Evolutionary conservation across 179 eudicot species (phyloP).

Genomic region (Amaranthus tricolor): DNA sequence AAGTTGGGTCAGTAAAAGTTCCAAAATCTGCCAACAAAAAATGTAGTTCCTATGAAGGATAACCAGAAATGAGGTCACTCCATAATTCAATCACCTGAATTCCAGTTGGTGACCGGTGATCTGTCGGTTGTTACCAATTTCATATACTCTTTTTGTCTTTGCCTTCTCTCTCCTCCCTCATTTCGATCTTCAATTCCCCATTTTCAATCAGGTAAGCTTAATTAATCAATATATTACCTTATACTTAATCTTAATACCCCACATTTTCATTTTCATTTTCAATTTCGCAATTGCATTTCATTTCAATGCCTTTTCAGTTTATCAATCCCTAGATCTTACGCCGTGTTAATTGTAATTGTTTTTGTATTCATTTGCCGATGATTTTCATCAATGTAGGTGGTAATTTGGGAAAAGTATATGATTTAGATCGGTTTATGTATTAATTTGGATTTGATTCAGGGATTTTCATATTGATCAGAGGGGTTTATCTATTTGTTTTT

Average conservation of each 20-base stretch:
- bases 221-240: background rate
- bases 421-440: background rate
- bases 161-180: background rate
- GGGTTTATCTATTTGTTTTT: background rate
- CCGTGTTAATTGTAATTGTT: background rate
- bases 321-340: background rate
- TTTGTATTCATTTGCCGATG: background rate
- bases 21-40: too few relatives aligned
- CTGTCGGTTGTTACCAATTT: slow-evolving; percentile 10
- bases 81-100: background rate
- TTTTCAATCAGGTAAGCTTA: slow-evolving; percentile 2
- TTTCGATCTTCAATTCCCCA: background rate
- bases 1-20: too few relatives aligned
- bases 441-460: background rate
- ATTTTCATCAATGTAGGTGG: background rate
- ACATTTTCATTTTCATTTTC: background rate
- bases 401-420: background rate
- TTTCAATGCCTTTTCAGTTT: background rate
- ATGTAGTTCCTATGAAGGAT: too few relatives aligned
- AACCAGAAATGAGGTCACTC: too few relatives aligned
- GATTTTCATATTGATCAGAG: background rate
- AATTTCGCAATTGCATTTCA: background rate
- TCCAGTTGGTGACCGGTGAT: slow-evolving; percentile 5
- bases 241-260: background rate
- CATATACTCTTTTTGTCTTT: background rate